phyloP scores from a whole-genome alignment of 345 rosid genomes.

The Rubroshorea leprosula region DNA sequence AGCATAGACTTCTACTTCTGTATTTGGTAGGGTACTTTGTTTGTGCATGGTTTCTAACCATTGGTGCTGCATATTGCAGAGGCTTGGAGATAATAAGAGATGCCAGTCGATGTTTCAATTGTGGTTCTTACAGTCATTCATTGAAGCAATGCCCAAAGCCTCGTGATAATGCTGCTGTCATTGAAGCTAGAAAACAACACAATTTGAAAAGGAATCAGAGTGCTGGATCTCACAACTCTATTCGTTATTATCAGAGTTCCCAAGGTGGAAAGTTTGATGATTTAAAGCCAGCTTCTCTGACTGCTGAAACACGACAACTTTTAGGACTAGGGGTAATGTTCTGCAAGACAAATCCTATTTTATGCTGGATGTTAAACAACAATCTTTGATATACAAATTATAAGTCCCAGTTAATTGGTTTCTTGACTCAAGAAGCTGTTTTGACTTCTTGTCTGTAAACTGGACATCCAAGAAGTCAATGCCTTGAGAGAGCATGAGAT shows the following conservation, averaged over 20 bases:
- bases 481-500: too few relatives aligned
- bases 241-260: slow-evolving; percentile 67
- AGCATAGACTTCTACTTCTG: neutral
- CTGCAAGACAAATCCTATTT: neutral
- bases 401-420: too few relatives aligned
- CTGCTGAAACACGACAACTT: slow-evolving; percentile 66
- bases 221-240: slow-evolving; percentile 43
- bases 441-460: too few relatives aligned
- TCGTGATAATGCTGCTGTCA: slow-evolving; percentile 73
- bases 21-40: neutral
- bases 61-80: slow-evolving; percentile 37
- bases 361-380: neutral
- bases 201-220: slow-evolving; percentile 61
- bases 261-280: slow-evolving; percentile 78
- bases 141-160: slow-evolving; percentile 86
- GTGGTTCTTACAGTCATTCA: slow-evolving; percentile 87
- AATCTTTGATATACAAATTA: too few relatives aligned
- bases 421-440: too few relatives aligned
- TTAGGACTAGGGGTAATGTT: slow-evolving; percentile 77
- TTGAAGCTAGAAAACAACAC: slow-evolving; percentile 71
- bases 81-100: slow-evolving; percentile 66
- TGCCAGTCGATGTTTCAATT: slow-evolving; percentile 89
- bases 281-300: slow-evolving; percentile 80
- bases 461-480: too few relatives aligned
- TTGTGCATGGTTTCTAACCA: slow-evolving; percentile 1